phyloP scores from a whole-genome alignment of 148 eudicot genomes.

The Gaultheria prostrata region DNA sequence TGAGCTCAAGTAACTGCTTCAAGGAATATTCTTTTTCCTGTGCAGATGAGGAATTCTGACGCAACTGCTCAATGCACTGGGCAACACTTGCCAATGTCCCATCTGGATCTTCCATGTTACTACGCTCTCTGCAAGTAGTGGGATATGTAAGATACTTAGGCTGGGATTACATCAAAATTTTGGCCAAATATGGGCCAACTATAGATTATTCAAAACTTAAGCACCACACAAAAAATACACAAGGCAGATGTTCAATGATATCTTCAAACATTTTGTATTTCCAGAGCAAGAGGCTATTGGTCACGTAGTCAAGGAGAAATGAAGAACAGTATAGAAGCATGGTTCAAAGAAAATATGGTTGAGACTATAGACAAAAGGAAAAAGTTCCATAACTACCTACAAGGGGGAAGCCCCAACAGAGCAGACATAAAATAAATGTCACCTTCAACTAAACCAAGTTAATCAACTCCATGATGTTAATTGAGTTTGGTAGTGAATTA shows the following conservation, averaged over 20 bases:
- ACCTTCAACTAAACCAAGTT: constrained; percentile 2
- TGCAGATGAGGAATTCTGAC: constrained; percentile 70
- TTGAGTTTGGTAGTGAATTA: neutral
- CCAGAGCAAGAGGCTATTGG: neutral
- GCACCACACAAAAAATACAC: neutral
- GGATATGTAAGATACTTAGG: constrained; percentile 12
- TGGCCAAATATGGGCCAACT: neutral
- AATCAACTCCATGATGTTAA: neutral
- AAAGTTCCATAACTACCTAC: neutral
- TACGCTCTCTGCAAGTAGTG: constrained; percentile 70
- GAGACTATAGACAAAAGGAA: neutral
- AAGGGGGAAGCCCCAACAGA: neutral
- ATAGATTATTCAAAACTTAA: neutral
- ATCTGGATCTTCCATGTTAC: constrained; percentile 97
- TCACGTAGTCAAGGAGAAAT: neutral
- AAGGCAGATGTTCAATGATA: neutral
- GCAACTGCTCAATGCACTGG: constrained; percentile 95
- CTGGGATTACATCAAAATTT: neutral
- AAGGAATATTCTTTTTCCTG: constrained; percentile 83
- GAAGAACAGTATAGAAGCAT: neutral
- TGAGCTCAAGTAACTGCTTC: constrained; percentile 78
- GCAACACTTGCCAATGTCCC: constrained; percentile 98
- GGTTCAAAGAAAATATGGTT: constrained; percentile 3
- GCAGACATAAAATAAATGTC: neutral
- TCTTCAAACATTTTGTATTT: neutral